Evolutionary conservation across 2,329 filamentous ascomycete genomes (phyloP).

Genomic region (Fusarium liriodendri): DNA sequence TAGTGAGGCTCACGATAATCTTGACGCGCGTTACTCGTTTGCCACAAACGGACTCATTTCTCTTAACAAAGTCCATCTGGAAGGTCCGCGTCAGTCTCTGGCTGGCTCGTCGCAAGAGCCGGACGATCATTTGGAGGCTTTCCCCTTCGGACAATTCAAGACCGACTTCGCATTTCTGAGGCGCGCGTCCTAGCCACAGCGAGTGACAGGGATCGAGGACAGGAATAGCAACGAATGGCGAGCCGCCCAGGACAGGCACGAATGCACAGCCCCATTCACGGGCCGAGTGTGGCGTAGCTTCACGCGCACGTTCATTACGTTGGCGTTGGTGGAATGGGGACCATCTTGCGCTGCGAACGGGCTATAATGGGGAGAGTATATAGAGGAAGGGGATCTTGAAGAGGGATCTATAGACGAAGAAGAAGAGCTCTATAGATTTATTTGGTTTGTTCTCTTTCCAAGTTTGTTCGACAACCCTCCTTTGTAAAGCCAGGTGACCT

Average conservation of each 20-base stretch:
- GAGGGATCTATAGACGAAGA: background rate
- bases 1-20: constrained; percentile 23
- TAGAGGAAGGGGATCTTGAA: background rate
- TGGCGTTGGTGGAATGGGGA: constrained; percentile 3
- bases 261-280: constrained; percentile 35
- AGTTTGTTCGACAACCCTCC: background rate
- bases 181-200: background rate
- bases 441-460: background rate
- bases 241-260: background rate
- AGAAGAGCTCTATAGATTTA: background rate
- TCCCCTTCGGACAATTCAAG: constrained; percentile 12
- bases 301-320: constrained; percentile 36
- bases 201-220: constrained; percentile 10
- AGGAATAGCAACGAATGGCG: constrained; percentile 26
- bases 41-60: background rate
- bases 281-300: constrained; percentile 31
- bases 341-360: background rate
- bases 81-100: constrained; percentile 10
- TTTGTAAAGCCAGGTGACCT: background rate
- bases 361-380: background rate
- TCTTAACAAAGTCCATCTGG: background rate
- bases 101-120: constrained; percentile 10
- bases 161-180: constrained; percentile 7
- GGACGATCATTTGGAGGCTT: constrained; percentile 14
- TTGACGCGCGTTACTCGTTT: constrained; percentile 31